Evolutionary conservation across 768 basidiomycete genomes (phyloP), one percentile per base, ranked within the genome.

Genomic region (Lactifluus pinguis): DNA sequence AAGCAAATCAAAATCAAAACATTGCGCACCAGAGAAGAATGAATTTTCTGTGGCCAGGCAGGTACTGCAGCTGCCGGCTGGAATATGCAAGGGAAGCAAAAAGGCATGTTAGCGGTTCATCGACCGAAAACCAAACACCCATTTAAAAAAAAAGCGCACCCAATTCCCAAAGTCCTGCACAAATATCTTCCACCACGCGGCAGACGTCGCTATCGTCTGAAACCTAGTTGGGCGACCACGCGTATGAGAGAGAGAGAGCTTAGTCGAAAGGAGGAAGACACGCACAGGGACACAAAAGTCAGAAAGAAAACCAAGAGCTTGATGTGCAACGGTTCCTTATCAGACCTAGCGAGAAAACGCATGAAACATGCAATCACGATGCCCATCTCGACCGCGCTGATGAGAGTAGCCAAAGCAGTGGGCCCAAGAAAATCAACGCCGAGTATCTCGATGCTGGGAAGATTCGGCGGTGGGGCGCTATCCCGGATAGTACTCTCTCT

Each of bases 131-230:
- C 25, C 25, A 25, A 25, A 25, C 25, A 25, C 25, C 25, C 25
- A 25, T 1, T 1, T 1, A 25, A 25, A 25, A 25, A 25, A 25
- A 25, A 25, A 11, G 25, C 45, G 45, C 34, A 70, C 69, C 68
- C 69, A 70, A 25, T 70, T 55, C 15, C 69, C 69, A 29, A 67
- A 69, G 38, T 63, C 52, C n/a, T 42, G 7, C 32, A 70, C 69
- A 14, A 62, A 67, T 36, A 68, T 50, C 36, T 61, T 52, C 69
- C 69, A 70, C 50, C 61, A 55, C 1, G 59, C 19, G 21, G 64
- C 68, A 32, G 67, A 68, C 1, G 62, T 62, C 19, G 63, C 11
- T n/a, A 54, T 56, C 13, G 66, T 68, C 53, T 70, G 69, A 4
- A 69, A 55, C 36, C 69, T 69, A 41, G 11, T 34, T 13, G 17